Conservation (phyloP, 139 green algal species). For the Edaphochlamys debaryana region DNA sequence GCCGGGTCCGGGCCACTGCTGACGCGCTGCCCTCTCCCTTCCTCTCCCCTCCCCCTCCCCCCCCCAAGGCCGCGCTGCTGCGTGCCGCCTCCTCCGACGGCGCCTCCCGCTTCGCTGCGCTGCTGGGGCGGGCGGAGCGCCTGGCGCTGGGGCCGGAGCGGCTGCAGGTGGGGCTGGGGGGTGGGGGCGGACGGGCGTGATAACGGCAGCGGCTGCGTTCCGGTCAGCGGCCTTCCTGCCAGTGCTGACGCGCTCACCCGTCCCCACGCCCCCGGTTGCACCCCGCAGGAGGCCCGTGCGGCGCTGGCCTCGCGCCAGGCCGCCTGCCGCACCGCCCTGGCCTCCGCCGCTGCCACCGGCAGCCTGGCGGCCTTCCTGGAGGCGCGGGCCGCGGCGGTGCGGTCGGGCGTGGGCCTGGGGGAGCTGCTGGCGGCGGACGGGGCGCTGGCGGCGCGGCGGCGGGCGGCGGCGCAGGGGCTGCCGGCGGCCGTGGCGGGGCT, state of each 20-base stretch:
- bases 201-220: too few species aligned
- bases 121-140: not conserved
- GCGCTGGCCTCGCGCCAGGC: not conserved
- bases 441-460: not conserved
- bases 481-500: not conserved
- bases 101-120: not conserved
- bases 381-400: not conserved
- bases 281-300: not conserved
- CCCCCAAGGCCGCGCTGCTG: not conserved
- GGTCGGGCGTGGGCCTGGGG: not conserved
- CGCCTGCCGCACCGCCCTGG: not conserved
- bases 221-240: too few species aligned
- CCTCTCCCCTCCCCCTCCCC: not conserved
- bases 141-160: not conserved
- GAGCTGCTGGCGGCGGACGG: conserved; percentile 19
- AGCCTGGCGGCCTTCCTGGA: conserved; percentile 6
- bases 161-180: conserved; percentile 13
- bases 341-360: not conserved
- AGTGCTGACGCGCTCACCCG: too few species aligned
- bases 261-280: too few species aligned
- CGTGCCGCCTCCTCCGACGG: not conserved
- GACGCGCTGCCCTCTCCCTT: too few species aligned
- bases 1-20: too few species aligned
- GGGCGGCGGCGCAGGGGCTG: not conserved
- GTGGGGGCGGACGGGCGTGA: too few species aligned